Evolutionary conservation across 371 early-diverging fungal species (phyloP).

Genomic region (Dichotomocladium elegans): DNA sequence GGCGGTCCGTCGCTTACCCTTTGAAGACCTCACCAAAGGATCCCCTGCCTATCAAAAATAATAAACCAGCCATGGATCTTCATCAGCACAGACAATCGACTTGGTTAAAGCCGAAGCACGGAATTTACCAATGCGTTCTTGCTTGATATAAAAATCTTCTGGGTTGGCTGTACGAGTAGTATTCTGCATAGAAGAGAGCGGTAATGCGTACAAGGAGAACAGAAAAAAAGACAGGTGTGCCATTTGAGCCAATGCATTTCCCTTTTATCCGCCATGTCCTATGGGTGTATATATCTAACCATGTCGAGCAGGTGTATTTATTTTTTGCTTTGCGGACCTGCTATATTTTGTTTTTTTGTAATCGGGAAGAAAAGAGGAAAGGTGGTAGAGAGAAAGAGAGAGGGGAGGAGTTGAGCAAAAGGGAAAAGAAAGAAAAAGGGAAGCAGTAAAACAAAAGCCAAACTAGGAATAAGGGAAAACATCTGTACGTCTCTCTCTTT

Average conservation of each 20-base stretch:
- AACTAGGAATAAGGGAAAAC: conserved; percentile 1
- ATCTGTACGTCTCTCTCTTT: no score
- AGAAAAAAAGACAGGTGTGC: neutral
- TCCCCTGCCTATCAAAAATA: conserved; percentile 65
- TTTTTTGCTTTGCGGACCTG: neutral
- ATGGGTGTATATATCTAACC: no score
- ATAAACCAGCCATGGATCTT: neutral
- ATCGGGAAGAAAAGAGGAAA: conserved; percentile 1
- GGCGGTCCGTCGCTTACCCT: conserved; percentile 80
- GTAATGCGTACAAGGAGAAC: neutral
- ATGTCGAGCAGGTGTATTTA: neutral
- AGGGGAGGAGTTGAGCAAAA: neutral
- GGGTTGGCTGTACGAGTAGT: conserved; percentile 47
- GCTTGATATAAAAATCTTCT: conserved; percentile 58
- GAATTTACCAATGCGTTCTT: conserved; percentile 63
- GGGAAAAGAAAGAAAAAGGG: conserved; percentile 8
- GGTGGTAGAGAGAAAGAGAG: conserved; percentile 5
- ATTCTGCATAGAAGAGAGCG: conserved; percentile 11
- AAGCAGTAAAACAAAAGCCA: conserved; percentile 1
- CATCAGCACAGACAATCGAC: neutral
- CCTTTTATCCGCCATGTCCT: no score
- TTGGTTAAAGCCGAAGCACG: neutral
- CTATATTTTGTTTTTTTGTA: no score
- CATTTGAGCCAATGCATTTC: no score
- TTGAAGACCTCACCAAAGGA: conserved; percentile 91